Evolutionary conservation across 1,284 basidiomycete species (phyloP), one percentile per base, ranked within the genome.

Genomic region (Pseudozyma sp.): DNA sequence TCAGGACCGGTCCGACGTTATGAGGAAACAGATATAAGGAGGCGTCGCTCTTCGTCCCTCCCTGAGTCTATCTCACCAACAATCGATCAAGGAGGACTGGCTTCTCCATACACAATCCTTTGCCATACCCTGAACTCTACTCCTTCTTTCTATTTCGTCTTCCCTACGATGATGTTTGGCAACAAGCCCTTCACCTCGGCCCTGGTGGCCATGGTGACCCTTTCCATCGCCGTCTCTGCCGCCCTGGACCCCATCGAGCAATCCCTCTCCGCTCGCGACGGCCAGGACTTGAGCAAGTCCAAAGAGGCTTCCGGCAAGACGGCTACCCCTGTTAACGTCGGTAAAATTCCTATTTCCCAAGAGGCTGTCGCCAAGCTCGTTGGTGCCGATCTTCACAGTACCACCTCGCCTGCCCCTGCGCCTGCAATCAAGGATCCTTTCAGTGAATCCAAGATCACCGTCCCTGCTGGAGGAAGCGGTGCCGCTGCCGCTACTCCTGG

Each of bases 161-260:
- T 38, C 39, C 2, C 38, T 42, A 48, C 21, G 38, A 58, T 70
- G 61, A 39, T 59, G n/a, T 38, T 75, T 55, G 19, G 14, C 36
- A 58, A 25, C 35, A 61, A 49, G 44, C 25, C 62, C 3, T 11
- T 70, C 16, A 31, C 47, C 18, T 54, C 60, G 39, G 62, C 50
- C 58, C 51, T 70, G 44, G 50, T 58, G 58, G 68, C 68, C 58
- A 60, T 65, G 49, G 58, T 70, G 10, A 39, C 61, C 10, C 62
- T 70, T 9, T 60, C 68, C n/a, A 52, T 60, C 34, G 18, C 45
- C 7, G 62, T 54, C 12, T 64, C 68, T 36, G 68, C 61, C 19
- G 36, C 45, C 13, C 54, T 65, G 39, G 58, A 58, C 51, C 58
- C 62, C n/a, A 43, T 60, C 57, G 58, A 57, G 56, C 54, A 61